Evolutionary conservation across 2,329 filamentous ascomycete genomes (phyloP).

Genomic region (Venturia pyrina): DNA sequence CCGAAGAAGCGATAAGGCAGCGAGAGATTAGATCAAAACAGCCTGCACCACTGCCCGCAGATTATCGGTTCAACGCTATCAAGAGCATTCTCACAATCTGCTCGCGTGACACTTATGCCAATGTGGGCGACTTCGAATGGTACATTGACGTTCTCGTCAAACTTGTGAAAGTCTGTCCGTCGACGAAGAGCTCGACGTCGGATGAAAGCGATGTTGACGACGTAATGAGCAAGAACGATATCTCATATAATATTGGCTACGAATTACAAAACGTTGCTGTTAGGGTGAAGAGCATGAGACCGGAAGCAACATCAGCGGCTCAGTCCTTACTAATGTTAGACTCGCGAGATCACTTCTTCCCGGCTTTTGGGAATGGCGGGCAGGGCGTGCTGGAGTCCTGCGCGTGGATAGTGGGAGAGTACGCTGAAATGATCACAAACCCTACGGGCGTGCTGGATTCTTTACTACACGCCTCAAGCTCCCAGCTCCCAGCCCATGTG

Average conservation of each 20-base stretch:
- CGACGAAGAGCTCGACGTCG: constrained; percentile 28
- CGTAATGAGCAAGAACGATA: constrained; percentile 22
- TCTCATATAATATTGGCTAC: constrained; percentile 65
- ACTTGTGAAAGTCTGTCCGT: constrained; percentile 59
- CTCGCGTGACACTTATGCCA: constrained; percentile 75
- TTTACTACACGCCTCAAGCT: constrained; percentile 58
- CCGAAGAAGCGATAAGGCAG: constrained; percentile 44
- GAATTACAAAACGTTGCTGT: constrained; percentile 88
- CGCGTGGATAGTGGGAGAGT: constrained; percentile 85
- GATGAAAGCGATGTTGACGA: constrained; percentile 20
- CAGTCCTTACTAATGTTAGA: constrained; percentile 62
- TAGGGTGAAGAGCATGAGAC: constrained; percentile 74
- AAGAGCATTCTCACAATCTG: constrained; percentile 80
- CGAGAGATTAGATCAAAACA: constrained; percentile 38
- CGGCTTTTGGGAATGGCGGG: constrained; percentile 39
- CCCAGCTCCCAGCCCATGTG: constrained; percentile 50
- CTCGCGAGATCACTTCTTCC: constrained; percentile 47
- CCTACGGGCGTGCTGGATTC: constrained; percentile 64
- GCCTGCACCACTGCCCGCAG: constrained; percentile 59
- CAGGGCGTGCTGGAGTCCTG: constrained; percentile 62
- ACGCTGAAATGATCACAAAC: constrained; percentile 58
- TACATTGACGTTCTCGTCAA: constrained; percentile 86
- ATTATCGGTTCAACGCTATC: constrained; percentile 79
- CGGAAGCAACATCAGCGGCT: constrained; percentile 71
- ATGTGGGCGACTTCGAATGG: constrained; percentile 90